phyloP scores from a whole-genome alignment of 495 filamentous ascomycete genomes.

The Aspergillus conjunctus region DNA sequence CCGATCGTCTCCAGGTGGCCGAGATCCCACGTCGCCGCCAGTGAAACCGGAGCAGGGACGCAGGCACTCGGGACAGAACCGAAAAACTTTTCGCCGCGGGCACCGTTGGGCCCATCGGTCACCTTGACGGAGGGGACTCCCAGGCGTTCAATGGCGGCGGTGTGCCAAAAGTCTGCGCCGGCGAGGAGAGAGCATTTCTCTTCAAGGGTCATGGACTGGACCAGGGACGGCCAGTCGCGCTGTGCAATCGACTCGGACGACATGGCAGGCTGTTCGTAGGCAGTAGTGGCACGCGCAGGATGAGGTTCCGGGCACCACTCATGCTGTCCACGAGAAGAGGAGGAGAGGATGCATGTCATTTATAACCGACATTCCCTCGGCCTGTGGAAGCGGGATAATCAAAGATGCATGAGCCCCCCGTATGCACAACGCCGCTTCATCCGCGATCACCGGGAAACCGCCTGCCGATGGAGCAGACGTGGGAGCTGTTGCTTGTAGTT shows the following conservation, averaged over 20 bases:
- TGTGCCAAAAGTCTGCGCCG: neutral
- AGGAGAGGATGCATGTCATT: neutral
- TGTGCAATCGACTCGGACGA: neutral
- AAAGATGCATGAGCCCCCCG: neutral
- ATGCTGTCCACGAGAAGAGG: neutral
- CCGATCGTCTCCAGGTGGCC: neutral
- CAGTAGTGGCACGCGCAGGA: neutral
- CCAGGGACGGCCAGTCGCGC: neutral
- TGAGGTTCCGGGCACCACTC: neutral
- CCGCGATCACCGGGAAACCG: neutral
- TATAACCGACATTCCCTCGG: neutral
- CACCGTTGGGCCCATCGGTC: constrained; percentile 12
- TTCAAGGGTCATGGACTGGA: constrained; percentile 9
- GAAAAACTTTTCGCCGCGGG: neutral
- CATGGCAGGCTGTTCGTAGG: neutral
- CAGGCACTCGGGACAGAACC: neutral
- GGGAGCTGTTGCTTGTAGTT: too few relatives aligned
- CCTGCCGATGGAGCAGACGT: neutral
- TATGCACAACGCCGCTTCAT: neutral
- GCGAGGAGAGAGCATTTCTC: constrained; percentile 8
- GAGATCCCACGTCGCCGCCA: constrained; percentile 7
- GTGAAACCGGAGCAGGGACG: constrained; percentile 1
- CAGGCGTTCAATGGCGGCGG: constrained; percentile 8
- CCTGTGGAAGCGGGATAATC: too few relatives aligned
- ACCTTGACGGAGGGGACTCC: constrained; percentile 6